Evolutionary conservation across 2,329 filamentous ascomycete species (phyloP).

Genomic region (Aspergillus puulaauensis): DNA sequence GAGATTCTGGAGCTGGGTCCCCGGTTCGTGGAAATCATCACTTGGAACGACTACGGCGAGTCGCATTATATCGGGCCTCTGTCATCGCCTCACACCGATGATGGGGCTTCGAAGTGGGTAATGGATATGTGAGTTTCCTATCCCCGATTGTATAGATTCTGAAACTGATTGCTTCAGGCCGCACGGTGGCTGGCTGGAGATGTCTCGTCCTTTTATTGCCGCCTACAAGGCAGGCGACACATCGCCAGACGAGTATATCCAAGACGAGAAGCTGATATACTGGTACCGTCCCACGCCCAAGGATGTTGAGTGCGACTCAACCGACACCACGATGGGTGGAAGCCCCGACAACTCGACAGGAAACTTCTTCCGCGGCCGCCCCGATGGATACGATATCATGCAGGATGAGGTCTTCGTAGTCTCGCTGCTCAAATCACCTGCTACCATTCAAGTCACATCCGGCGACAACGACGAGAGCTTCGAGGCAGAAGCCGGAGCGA

Average conservation of each 20-base stretch:
- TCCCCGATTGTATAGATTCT: neutral
- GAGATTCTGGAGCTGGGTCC: conserved; percentile 47
- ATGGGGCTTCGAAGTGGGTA: conserved; percentile 49
- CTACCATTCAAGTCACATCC: conserved; percentile 47
- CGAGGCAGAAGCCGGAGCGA: conserved; percentile 48
- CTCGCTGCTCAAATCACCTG: conserved; percentile 49
- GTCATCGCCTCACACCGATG: conserved; percentile 38
- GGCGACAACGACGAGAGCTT: conserved; percentile 46
- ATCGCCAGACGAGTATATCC: conserved; percentile 38
- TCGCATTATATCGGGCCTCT: conserved; percentile 56
- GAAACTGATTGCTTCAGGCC: conserved; percentile 34
- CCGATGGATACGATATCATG: conserved; percentile 52
- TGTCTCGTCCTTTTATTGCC: conserved; percentile 54
- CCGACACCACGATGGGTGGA: conserved; percentile 50
- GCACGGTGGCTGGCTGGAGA: conserved; percentile 54
- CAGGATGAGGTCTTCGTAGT: conserved; percentile 54
- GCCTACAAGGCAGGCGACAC: conserved; percentile 52
- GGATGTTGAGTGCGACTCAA: conserved; percentile 50
- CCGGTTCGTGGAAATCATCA: conserved; percentile 50
- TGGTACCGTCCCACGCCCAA: conserved; percentile 56
- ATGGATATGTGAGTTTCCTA: conserved; percentile 47
- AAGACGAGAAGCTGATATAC: conserved; percentile 53
- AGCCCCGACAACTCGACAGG: conserved; percentile 47
- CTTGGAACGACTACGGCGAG: conserved; percentile 56
- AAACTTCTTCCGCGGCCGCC: conserved; percentile 54